Percentiles rank a stretch among this genome's conserved stretches.
Evolutionary conservation across 129 eudicot genomes (phyloP).

Genomic region (Erigeron canadensis): DNA sequence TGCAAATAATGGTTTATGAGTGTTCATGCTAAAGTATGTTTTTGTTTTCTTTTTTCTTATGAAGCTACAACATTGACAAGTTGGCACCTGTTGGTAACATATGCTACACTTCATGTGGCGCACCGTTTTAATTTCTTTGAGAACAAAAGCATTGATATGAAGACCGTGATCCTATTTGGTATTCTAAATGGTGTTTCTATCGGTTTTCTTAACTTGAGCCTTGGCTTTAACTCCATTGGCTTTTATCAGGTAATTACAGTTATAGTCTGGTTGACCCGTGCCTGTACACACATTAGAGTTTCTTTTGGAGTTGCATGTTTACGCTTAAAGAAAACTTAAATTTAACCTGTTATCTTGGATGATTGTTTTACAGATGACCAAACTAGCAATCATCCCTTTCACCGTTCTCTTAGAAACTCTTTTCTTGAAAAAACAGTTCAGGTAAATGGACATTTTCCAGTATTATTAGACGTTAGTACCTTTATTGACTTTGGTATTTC

Average conservation of each 20-base stretch:
- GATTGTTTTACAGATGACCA: constrained; percentile 72
- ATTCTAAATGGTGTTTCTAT: constrained; percentile 87
- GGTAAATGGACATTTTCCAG: constrained; percentile 38
- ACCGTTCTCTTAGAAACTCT: constrained; percentile 87
- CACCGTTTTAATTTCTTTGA: constrained; percentile 78
- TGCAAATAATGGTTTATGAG: constrained; percentile 21
- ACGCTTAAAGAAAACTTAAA: too few species aligned
- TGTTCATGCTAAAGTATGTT: constrained; percentile 1
- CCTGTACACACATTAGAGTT: too few species aligned
- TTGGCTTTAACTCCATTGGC: constrained; percentile 95
- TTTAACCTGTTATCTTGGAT: not conserved
- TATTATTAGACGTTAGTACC: not conserved
- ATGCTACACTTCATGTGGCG: constrained; percentile 86
- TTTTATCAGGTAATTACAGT: constrained; percentile 66
- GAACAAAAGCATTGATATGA: constrained; percentile 70
- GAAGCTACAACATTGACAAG: constrained; percentile 97
- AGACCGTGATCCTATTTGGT: constrained; percentile 80
- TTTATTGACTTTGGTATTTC: not conserved
- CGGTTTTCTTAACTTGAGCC: constrained; percentile 88
- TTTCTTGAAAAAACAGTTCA: constrained; percentile 81
- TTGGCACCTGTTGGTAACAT: constrained; percentile 98
- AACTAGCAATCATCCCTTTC: constrained; percentile 89
- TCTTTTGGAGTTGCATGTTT: too few species aligned
- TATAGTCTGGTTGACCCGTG: too few species aligned
- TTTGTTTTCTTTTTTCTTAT: not conserved